Base-by-base conservation (phyloP, 805 yeast genomes). In the Suhomyces pyralidae region DNA sequence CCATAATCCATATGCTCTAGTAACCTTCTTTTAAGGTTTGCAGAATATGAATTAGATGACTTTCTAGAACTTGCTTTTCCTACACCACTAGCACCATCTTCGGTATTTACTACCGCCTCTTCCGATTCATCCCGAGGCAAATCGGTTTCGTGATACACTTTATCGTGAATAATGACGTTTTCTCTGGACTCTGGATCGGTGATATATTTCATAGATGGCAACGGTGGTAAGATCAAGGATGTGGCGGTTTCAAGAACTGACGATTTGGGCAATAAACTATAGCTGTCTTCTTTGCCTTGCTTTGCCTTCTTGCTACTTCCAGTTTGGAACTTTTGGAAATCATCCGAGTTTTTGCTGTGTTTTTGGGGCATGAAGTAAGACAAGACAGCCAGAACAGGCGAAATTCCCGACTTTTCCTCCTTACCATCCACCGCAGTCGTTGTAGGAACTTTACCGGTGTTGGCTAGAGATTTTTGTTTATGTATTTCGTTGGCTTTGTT, bases 201-300 rank as follows among this genome's bases (percentile, higher is more conserved):
- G 15, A 92, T 77, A 64, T 81, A 93, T 52, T 78, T 79, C 49
- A 78, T 65, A 0, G 88, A 74, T 0, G 98, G 97, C 9, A 85
- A 71, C 1, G 97, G 96, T 1, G 97, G 96, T 5, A 88, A 68
- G 6, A 93, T 69, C 1, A 89, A 83, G 5, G 86, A 82, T 3
- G 90, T 81, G 0, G 96, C 96, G 0, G 96, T 83, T 52, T 86
- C 83, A 4, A 93, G 61, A 10, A 93, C 83, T 0, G 94, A 86
- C 0, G 96, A 82, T 57, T 83, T 85, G 2, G 93, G 94, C 8
- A 86, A 51, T 42, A 58, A 58, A 30, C 50, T 53, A 52, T 52
- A 54, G 30, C 54, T 53, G 1, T 58, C 63, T 9, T 55, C 59
- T 4, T 48, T 51, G 6, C 52, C 56, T n/a, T 36, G 47, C 19